Conservation (phyloP, 2,329 filamentous ascomycete species). For the Plectosphaerella plurivora region DNA sequence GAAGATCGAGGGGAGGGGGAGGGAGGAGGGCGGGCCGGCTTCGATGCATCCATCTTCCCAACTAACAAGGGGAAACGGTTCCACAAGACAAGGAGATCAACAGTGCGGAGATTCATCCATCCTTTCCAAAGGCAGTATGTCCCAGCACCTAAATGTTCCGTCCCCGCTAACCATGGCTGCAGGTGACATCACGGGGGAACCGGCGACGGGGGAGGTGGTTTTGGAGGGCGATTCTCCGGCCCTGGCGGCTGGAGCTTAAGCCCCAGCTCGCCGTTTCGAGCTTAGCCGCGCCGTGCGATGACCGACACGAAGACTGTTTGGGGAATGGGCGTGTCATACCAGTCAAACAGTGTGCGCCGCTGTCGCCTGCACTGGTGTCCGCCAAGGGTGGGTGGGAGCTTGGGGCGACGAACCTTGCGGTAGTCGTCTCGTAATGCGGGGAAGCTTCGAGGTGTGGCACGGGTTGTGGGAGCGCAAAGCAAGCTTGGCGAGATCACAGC, state of each 20-base stretch:
- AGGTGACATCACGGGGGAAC: too few relatives aligned
- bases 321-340: background rate
- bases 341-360: background rate
- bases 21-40: background rate
- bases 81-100: background rate
- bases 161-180: too few relatives aligned
- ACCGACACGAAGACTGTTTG: too few relatives aligned
- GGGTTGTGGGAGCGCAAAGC: background rate
- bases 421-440: background rate
- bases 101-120: background rate
- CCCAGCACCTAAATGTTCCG: too few relatives aligned
- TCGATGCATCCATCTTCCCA: too few relatives aligned
- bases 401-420: background rate
- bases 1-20: background rate
- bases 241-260: background rate
- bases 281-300: too few relatives aligned
- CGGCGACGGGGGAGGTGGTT: background rate
- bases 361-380: background rate
- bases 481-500: conserved; percentile 36
- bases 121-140: background rate
- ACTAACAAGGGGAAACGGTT: background rate
- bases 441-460: background rate
- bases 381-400: background rate
- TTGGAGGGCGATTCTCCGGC: background rate
- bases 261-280: too few relatives aligned